Percentiles rank a stretch among this genome's conserved stretches.
phyloP scores from a whole-genome alignment of 305 asterid genomes.

The Fraxinus greggii region DNA sequence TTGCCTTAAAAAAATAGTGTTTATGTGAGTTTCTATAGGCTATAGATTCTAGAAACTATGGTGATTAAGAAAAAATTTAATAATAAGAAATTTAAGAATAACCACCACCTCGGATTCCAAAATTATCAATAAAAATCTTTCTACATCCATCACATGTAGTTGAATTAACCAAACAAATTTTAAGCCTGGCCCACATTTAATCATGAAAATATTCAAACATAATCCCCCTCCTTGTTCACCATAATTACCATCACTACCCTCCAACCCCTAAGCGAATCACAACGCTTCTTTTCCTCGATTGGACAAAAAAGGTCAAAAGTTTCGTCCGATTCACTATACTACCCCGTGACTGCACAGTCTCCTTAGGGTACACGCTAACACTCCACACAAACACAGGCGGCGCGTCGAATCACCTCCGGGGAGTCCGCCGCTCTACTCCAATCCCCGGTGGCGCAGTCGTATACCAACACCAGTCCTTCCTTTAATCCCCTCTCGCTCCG shows the following conservation, averaged over 20 bases:
- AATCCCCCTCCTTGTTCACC: neutral
- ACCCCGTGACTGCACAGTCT: constrained; percentile 18
- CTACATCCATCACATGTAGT: neutral
- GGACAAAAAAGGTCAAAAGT: neutral
- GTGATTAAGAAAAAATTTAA: neutral
- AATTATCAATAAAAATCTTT: neutral
- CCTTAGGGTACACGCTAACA: constrained; percentile 40
- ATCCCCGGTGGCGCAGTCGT: constrained; percentile 49
- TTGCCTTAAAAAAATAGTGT: no score
- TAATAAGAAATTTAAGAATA: neutral
- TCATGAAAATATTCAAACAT: neutral
- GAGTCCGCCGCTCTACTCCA: constrained; percentile 66
- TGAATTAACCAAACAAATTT: neutral
- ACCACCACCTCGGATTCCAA: neutral
- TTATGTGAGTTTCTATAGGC: no score
- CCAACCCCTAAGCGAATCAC: neutral
- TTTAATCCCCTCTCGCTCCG: constrained; percentile 60
- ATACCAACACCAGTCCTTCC: constrained; percentile 67
- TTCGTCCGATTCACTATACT: neutral
- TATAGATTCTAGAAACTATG: no score
- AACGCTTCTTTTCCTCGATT: neutral
- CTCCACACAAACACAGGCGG: constrained; percentile 80
- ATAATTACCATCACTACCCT: neutral
- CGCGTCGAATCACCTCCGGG: constrained; percentile 83
- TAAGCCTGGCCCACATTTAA: neutral